Conservation (phyloP, 768 basidiomycete genomes). For the Pholiota microspora region DNA sequence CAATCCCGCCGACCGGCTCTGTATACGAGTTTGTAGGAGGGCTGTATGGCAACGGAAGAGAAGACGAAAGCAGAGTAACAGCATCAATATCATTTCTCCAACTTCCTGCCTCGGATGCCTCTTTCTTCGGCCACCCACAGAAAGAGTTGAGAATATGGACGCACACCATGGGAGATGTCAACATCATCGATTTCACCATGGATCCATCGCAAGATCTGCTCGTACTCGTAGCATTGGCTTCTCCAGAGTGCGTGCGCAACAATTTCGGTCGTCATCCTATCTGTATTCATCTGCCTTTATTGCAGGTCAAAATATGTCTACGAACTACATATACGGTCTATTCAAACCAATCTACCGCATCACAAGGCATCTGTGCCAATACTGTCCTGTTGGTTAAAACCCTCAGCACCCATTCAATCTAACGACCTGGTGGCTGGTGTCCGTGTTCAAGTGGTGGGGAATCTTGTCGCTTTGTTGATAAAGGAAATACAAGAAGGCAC, state of each 20-base stretch:
- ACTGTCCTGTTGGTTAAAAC: constrained; percentile 37
- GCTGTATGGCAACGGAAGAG: constrained; percentile 48
- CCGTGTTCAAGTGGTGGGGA: constrained; percentile 44
- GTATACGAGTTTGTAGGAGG: constrained; percentile 53
- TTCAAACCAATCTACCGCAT: constrained; percentile 51
- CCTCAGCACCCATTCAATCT: constrained; percentile 22
- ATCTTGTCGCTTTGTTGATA: constrained; percentile 47
- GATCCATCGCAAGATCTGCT: constrained; percentile 54
- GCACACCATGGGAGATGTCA: constrained; percentile 38
- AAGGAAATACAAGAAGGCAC: constrained; percentile 41
- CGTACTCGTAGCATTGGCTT: constrained; percentile 44
- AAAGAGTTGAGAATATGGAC: constrained; percentile 38
- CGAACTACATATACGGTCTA: constrained; percentile 48
- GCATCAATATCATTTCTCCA: constrained; percentile 50
- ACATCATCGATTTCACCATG: constrained; percentile 56
- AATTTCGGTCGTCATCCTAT: not conserved
- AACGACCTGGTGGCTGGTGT: constrained; percentile 38
- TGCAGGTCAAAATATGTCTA: constrained; percentile 41
- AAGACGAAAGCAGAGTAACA: constrained; percentile 38
- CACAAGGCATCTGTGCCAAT: constrained; percentile 37
- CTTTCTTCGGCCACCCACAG: constrained; percentile 19
- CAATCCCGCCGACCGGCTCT: constrained; percentile 42
- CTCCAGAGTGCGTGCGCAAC: constrained; percentile 37
- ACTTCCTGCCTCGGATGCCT: constrained; percentile 35
- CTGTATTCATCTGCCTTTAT: constrained; percentile 6